These are phyloP conservation scores for Cyberlindnera japonica DNA, from an alignment of 805 yeast genomes.

Conservation along the genomic window DNA sequence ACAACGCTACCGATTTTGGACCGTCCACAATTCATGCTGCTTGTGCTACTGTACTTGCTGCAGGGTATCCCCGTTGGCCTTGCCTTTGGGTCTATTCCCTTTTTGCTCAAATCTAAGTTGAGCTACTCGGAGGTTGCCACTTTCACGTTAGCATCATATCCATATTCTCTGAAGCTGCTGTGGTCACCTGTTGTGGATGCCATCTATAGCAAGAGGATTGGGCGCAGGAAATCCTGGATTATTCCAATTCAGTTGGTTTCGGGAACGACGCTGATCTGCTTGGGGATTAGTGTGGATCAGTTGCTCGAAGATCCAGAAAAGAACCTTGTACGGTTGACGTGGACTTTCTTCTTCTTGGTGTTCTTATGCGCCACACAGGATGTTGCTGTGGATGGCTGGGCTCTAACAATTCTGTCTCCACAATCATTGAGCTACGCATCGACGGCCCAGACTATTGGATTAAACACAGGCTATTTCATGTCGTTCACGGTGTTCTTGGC, in stretches of 20 bases:
- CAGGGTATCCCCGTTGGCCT: slow-evolving; percentile 98
- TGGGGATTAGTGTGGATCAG: slow-evolving; percentile 58
- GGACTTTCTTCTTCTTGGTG: slow-evolving; percentile 71
- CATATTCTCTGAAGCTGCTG: slow-evolving; percentile 83
- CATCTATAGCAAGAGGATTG: slow-evolving; percentile 58
- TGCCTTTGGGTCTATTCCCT: slow-evolving; percentile 93
- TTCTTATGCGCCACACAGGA: slow-evolving; percentile 96
- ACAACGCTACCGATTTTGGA: slow-evolving; percentile 42
- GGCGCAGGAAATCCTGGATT: slow-evolving; percentile 91
- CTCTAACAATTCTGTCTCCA: slow-evolving; percentile 77
- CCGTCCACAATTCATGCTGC: slow-evolving; percentile 67
- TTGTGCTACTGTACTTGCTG: slow-evolving; percentile 71
- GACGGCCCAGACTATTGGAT: slow-evolving; percentile 95
- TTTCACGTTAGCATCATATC: slow-evolving; percentile 89
- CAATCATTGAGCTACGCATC: slow-evolving; percentile 86
- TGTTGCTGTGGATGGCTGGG: slow-evolving; percentile 99
- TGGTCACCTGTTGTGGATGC: slow-evolving; percentile 99
- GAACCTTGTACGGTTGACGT: slow-evolving; percentile 56
- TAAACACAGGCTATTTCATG: slow-evolving; percentile 88
- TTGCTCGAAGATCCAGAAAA: slow-evolving; percentile 46
- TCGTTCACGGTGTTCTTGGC: slow-evolving; percentile 91
- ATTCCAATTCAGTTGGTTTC: slow-evolving; percentile 87
- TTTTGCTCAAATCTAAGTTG: slow-evolving; percentile 74
- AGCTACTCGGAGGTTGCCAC: slow-evolving; percentile 88
- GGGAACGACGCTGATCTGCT: slow-evolving; percentile 57